phyloP scores from a whole-genome alignment of 176 grass and related monocot genomes.

The Paspalum vaginatum region DNA sequence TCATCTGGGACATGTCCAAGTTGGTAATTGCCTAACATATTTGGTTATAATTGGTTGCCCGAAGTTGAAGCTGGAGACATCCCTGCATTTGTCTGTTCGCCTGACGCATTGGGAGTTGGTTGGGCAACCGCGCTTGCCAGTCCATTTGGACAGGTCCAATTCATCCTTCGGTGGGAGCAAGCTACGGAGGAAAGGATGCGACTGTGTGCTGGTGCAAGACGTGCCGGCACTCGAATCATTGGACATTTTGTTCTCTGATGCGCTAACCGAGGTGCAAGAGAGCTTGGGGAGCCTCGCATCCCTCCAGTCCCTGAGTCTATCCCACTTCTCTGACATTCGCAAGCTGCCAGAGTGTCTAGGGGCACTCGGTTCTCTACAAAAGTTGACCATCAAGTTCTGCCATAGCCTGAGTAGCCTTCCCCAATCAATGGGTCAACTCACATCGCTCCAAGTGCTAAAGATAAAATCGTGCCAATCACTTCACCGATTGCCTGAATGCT shows the following conservation, averaged over 20 bases:
- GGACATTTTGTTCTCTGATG: not conserved
- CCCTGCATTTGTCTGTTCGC: not conserved
- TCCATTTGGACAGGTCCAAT: too few species aligned
- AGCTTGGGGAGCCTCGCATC: not conserved
- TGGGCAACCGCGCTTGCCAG: too few species aligned
- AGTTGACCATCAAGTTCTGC: not conserved
- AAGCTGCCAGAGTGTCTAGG: not conserved
- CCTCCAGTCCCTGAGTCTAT: not conserved
- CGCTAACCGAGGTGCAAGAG: not conserved
- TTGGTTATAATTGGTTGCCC: not conserved
- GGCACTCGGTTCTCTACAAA: not conserved
- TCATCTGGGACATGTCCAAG: too few species aligned
- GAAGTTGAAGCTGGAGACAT: not conserved
- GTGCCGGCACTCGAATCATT: not conserved
- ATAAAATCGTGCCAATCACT: too few species aligned
- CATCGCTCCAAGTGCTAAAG: not conserved
- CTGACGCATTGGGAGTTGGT: not conserved
- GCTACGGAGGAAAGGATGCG: not conserved
- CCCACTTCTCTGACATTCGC: too few species aligned
- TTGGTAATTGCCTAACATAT: not conserved
- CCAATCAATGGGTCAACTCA: too few species aligned
- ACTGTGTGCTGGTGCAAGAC: not conserved
- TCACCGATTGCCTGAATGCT: too few species aligned
- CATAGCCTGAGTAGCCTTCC: too few species aligned
- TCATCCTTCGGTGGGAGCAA: too few species aligned